A percentile compares a stretch with the other conserved stretches of the same genome.
Conservation (phyloP, 805 yeast species). For the Barnettozyma californica region DNA sequence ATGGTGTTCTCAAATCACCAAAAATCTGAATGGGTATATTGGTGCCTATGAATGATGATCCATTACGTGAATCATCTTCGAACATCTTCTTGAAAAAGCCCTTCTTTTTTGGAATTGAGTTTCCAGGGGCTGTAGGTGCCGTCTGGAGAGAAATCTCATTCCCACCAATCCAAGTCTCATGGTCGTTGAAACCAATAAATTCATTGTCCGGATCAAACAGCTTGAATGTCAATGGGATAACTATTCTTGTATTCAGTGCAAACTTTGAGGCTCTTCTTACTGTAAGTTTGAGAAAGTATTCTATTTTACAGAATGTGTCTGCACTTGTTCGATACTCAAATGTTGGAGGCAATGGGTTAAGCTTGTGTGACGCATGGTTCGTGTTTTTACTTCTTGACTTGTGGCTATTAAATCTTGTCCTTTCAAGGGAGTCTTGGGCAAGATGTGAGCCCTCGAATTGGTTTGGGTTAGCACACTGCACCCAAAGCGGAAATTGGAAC, state of each 20-base stretch:
- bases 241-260: conserved; percentile 40
- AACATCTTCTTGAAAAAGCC: not conserved
- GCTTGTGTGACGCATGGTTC: not conserved
- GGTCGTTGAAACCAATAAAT: not conserved
- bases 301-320: not conserved
- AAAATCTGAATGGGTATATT: not conserved
- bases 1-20: conserved; percentile 1
- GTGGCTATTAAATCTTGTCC: conserved; percentile 9
- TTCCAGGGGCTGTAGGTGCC: not conserved
- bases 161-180: not conserved
- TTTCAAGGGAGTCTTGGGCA: conserved; percentile 12
- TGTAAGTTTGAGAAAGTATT: conserved; percentile 55
- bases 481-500: conserved; percentile 20
- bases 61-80: not conserved
- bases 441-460: conserved; percentile 13
- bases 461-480: conserved; percentile 27
- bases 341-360: conserved; percentile 9
- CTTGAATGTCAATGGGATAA: conserved; percentile 37
- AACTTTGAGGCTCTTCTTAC: conserved; percentile 48
- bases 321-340: not conserved
- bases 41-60: not conserved
- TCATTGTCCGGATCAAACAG: conserved; percentile 28
- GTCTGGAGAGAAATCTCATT: not conserved
- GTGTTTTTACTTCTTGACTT: not conserved
- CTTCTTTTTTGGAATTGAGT: not conserved